phyloP scores from a whole-genome alignment of 805 yeast genomes.

The Priceomyces fermenticarens region DNA sequence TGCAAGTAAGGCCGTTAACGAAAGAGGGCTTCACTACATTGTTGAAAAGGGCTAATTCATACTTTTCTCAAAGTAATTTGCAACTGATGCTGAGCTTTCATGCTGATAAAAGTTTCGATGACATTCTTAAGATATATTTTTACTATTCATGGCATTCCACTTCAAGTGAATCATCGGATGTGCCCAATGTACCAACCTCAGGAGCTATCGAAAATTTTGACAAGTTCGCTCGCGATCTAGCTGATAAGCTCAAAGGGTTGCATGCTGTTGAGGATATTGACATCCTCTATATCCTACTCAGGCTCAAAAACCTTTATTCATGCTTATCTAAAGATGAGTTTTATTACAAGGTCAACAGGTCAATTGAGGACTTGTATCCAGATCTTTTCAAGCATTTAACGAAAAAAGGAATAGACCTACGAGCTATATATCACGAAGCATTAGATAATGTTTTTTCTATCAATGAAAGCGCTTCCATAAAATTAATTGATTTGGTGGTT shows the following conservation, averaged over 20 bases:
- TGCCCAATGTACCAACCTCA: constrained; percentile 12
- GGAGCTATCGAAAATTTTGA: constrained; percentile 5
- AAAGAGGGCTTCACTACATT: constrained; percentile 28
- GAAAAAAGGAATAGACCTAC: constrained; percentile 34
- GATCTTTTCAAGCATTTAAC: constrained; percentile 30
- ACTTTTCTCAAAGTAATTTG: not conserved
- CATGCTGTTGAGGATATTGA: constrained; percentile 18
- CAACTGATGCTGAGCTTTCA: constrained; percentile 3
- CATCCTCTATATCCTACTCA: constrained; percentile 30
- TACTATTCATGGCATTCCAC: constrained; percentile 18
- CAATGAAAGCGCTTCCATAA: constrained; percentile 1
- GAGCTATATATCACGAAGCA: constrained; percentile 13
- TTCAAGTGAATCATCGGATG: constrained; percentile 8
- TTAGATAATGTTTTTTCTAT: not conserved
- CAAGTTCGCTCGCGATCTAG: constrained; percentile 1
- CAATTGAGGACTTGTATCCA: constrained; percentile 31
- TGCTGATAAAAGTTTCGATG: constrained; percentile 16
- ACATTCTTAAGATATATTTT: constrained; percentile 27
- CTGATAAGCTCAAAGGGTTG: not conserved
- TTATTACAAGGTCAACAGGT: constrained; percentile 31
- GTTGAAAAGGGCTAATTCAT: constrained; percentile 21
- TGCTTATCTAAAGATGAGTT: constrained; percentile 30
- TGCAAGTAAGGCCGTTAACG: constrained; percentile 29
- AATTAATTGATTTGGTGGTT: constrained; percentile 32
- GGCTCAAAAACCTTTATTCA: constrained; percentile 24